Conservation (phyloP, 192 early-diverging fungal species). For the Helicostylum pulchrum region DNA sequence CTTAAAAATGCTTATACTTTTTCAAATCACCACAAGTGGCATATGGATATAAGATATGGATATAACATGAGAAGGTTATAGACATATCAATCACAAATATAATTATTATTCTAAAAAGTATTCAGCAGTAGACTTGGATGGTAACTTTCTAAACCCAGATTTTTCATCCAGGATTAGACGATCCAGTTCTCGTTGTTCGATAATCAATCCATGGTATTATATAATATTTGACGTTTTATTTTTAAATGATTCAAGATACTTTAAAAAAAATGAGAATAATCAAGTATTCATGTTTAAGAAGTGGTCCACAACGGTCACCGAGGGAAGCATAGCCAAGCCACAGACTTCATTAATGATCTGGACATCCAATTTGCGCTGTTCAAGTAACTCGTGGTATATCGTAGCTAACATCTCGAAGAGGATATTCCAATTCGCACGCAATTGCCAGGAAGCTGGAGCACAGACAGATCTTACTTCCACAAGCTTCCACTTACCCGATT, state of each 20-base stretch:
- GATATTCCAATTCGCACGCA: constrained; percentile 15
- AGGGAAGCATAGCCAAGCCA: constrained; percentile 12
- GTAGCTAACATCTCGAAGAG: constrained; percentile 17
- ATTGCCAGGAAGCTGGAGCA: constrained; percentile 13
- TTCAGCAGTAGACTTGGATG: too few species aligned
- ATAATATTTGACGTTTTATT: constrained; percentile 9
- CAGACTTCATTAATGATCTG: constrained; percentile 15
- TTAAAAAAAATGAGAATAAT: constrained; percentile 11
- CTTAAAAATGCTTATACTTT: too few species aligned
- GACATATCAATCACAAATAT: too few species aligned
- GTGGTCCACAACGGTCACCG: constrained; percentile 11
- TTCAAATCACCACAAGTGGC: too few species aligned
- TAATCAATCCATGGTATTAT: constrained; percentile 2
- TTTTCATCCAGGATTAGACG: constrained; percentile 11
- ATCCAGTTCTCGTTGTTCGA: constrained; percentile 9
- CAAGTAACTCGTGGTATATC: constrained; percentile 15
- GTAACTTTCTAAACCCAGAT: background rate
- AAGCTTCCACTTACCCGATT: constrained; percentile 10
- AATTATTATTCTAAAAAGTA: too few species aligned
- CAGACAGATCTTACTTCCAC: constrained; percentile 17
- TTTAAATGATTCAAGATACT: background rate
- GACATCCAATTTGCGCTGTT: constrained; percentile 7
- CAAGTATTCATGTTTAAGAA: constrained; percentile 18
- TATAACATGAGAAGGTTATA: too few species aligned
- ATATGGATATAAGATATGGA: too few species aligned